These are phyloP conservation scores for Lactuca sativa DNA, from an alignment of 129 eudicot genomes.

Conservation along the genomic window DNA sequence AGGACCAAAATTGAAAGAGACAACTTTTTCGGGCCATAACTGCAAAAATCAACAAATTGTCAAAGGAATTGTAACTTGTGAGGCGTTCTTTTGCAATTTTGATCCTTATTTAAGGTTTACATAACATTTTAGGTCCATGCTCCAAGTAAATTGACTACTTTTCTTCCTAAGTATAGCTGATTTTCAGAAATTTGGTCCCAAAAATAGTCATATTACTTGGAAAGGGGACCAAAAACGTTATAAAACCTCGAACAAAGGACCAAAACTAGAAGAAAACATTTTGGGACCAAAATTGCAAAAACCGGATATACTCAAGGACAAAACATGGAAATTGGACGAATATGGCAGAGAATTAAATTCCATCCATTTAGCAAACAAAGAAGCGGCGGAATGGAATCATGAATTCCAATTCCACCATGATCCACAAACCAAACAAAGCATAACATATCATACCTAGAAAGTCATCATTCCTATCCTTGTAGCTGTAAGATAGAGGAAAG, in stretches of 20 bases:
- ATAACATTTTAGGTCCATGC: background rate
- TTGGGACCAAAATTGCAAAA: background rate
- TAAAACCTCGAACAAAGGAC: background rate
- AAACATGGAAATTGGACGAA: too few relatives aligned
- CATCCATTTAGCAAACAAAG: background rate
- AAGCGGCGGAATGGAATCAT: background rate
- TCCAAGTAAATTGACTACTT: background rate
- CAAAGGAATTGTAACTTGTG: too few relatives aligned
- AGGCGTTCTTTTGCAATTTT: background rate
- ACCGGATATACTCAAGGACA: background rate
- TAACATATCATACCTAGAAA: constrained; percentile 55
- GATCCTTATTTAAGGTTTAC: background rate
- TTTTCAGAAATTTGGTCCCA: background rate
- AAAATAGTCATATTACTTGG: too few relatives aligned
- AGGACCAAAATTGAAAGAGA: background rate
- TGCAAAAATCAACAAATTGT: background rate
- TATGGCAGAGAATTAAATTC: background rate
- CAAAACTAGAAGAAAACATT: background rate
- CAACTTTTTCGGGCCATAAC: background rate
- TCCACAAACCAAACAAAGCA: constrained; percentile 14
- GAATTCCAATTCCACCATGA: background rate
- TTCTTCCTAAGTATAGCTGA: background rate
- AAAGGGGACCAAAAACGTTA: too few relatives aligned
- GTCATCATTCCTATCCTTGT: constrained; percentile 47
- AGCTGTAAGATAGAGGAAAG: constrained; percentile 64